These are phyloP conservation scores for Inga leiocalycina DNA, from an alignment of 306 rosid species.

Conservation along the genomic window DNA sequence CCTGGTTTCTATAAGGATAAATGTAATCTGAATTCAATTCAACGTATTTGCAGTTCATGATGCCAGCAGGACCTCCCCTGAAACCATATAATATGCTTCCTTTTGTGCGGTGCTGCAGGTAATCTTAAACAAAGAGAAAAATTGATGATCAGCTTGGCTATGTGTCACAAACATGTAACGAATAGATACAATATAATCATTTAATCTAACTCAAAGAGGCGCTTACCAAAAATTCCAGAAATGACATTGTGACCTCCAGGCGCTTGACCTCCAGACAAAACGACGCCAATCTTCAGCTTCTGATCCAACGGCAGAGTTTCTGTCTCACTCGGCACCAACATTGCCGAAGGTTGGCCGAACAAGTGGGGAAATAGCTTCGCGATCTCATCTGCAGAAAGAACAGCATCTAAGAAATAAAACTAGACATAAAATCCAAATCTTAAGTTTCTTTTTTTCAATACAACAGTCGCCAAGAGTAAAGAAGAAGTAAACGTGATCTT, in stretches of 20 bases:
- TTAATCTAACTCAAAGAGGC: background rate
- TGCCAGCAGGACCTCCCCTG: slow-evolving; percentile 97
- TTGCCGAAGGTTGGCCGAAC: slow-evolving; percentile 89
- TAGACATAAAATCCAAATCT: background rate
- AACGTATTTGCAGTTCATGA: slow-evolving; percentile 85
- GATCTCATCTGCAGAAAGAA: slow-evolving; percentile 65
- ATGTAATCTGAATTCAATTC: slow-evolving; percentile 76
- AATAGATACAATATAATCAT: background rate
- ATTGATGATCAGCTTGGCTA: background rate
- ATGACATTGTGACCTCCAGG: slow-evolving; percentile 99
- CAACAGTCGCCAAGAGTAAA: background rate
- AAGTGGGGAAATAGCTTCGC: slow-evolving; percentile 85
- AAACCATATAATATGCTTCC: slow-evolving; percentile 94
- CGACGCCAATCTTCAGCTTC: slow-evolving; percentile 91
- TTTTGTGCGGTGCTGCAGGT: slow-evolving; percentile 74
- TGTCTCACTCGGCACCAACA: slow-evolving; percentile 55
- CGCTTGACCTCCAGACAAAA: slow-evolving; percentile 97
- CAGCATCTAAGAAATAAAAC: background rate
- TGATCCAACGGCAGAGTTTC: slow-evolving; percentile 26
- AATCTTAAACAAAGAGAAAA: slow-evolving; percentile 52
- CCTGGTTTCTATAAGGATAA: slow-evolving; percentile 97
- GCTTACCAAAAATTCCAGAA: slow-evolving; percentile 81
- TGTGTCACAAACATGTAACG: background rate
- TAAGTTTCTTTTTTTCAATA: background rate
- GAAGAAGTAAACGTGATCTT: background rate